Base-by-base conservation (phyloP, 805 yeast species). In the Alloascoidea africana region DNA sequence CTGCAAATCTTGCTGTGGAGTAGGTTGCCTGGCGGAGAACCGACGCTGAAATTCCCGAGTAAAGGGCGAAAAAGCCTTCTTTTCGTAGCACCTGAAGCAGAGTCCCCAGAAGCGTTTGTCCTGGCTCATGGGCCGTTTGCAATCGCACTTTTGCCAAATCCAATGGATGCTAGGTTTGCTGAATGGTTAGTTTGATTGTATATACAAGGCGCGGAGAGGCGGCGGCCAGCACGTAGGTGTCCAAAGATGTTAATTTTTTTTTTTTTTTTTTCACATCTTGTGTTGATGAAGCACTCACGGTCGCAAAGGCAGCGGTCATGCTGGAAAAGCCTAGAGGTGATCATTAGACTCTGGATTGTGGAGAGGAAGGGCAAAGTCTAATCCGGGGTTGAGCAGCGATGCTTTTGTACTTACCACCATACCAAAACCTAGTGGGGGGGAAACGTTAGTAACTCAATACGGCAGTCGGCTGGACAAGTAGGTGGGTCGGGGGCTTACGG, bases 141-240 rank as follows among this genome's bases (percentile, higher is more conserved):
- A 84, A 62, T 37, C 94, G 70, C 5, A 86, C 94, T 50, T 84
- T 84, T 2, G 94, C 91, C 33, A 84, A 62, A 53, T 84, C 95
- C 41, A 84, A 61, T 3, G 95, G 95, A 57, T 84, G 95, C 14
- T 14, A 14, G 3, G 5, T 18, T 8, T 8, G 17, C 30, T 38
- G 30, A 27, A 27, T 5, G 5, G 14, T n/a, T 18, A 19, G 17
- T 16, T 8, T 16, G 8, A 19, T 32, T 38, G 16, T 3, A n/a
- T n/a, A n/a, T n/a, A n/a, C n/a, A n/a, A n/a, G n/a, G n/a, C n/a
- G n/a, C n/a, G n/a, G n/a, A n/a, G n/a, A n/a, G 4, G 66, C 60
- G 37, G 53, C 48, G 14, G 53, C 41, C 1, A n/a, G n/a, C n/a
- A n/a, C n/a, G 30, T 23, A 23, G 8, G 30, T 23, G 30, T 23